These are phyloP conservation scores for Termitomyces sp. DNA, from an alignment of 768 basidiomycete species.

Conservation along the genomic window DNA sequence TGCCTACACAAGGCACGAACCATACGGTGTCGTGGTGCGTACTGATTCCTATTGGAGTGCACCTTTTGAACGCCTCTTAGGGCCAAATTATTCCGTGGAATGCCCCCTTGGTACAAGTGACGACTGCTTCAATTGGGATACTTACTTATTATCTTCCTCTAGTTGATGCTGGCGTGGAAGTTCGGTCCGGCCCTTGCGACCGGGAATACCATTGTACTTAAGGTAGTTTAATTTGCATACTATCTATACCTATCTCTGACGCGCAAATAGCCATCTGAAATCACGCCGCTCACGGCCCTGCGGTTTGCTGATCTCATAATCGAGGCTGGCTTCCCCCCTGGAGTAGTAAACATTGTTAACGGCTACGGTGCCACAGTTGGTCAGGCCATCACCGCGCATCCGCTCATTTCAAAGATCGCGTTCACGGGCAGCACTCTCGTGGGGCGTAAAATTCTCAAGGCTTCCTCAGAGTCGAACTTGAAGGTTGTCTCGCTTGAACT, in stretches of 20 bases:
- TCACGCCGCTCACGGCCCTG: conserved; percentile 62
- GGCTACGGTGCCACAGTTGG: conserved; percentile 61
- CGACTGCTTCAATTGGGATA: background rate
- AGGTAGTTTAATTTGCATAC: background rate
- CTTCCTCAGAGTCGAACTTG: conserved; percentile 76
- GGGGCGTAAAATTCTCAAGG: conserved; percentile 78
- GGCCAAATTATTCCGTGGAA: conserved; percentile 61
- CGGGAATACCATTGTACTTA: conserved; percentile 39
- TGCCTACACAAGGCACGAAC: conserved; percentile 44
- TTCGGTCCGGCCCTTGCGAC: conserved; percentile 29
- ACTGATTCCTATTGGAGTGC: background rate
- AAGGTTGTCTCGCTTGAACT: conserved; percentile 84
- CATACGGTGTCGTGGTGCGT: conserved; percentile 40
- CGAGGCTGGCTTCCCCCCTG: conserved; percentile 69
- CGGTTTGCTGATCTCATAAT: conserved; percentile 45
- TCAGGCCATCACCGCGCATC: conserved; percentile 57
- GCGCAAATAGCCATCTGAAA: conserved; percentile 52
- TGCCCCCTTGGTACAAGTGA: conserved; percentile 27
- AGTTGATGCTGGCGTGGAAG: conserved; percentile 28
- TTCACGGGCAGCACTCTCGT: conserved; percentile 82
- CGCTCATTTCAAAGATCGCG: conserved; percentile 63
- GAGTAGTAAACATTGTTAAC: conserved; percentile 65
- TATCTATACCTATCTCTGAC: background rate
- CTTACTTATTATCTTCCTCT: background rate
- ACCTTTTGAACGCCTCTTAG: conserved; percentile 22